Conservation (phyloP, 495 filamentous ascomycete genomes). For the Xylaria scruposa region DNA sequence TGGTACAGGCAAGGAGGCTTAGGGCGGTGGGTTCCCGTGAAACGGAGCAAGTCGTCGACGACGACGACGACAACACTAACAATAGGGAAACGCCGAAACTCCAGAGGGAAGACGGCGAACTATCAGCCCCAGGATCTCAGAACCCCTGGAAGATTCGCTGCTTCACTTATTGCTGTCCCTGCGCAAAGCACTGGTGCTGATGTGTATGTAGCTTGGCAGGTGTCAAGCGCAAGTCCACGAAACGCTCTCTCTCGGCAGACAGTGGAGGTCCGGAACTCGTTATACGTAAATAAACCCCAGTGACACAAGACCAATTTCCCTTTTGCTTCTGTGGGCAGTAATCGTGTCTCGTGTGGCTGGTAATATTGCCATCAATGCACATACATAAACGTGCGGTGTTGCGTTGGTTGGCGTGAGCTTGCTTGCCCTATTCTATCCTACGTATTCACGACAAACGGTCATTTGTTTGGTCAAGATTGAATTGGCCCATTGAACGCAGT, state of each 20-base stretch:
- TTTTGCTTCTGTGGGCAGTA: slow-evolving; percentile 36
- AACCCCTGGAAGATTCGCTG: background rate
- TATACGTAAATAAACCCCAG: slow-evolving; percentile 16
- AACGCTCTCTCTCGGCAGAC: slow-evolving; percentile 22
- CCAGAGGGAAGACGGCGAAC: background rate
- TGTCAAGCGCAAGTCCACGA: slow-evolving; percentile 27
- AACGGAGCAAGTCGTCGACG: slow-evolving; percentile 16
- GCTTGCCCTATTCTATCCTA: slow-evolving; percentile 7
- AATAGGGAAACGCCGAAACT: background rate
- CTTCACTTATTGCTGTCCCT: slow-evolving; percentile 3
- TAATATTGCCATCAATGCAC: slow-evolving; percentile 36
- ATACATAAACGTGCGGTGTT: slow-evolving; percentile 15
- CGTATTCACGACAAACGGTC: background rate
- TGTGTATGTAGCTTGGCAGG: slow-evolving; percentile 12
- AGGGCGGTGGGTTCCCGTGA: slow-evolving; percentile 22
- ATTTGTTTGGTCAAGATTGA: slow-evolving; percentile 17
- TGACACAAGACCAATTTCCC: slow-evolving; percentile 31
- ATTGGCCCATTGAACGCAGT: slow-evolving; percentile 16
- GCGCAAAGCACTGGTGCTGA: background rate
- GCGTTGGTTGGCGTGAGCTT: slow-evolving; percentile 1
- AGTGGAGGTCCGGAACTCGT: slow-evolving; percentile 19
- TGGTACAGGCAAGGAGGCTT: slow-evolving; percentile 8
- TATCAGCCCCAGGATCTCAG: background rate
- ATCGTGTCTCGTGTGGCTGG: slow-evolving; percentile 40
- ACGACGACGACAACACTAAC: background rate